phyloP scores from a whole-genome alignment of 768 basidiomycete species.

The Amanita phalloides region DNA sequence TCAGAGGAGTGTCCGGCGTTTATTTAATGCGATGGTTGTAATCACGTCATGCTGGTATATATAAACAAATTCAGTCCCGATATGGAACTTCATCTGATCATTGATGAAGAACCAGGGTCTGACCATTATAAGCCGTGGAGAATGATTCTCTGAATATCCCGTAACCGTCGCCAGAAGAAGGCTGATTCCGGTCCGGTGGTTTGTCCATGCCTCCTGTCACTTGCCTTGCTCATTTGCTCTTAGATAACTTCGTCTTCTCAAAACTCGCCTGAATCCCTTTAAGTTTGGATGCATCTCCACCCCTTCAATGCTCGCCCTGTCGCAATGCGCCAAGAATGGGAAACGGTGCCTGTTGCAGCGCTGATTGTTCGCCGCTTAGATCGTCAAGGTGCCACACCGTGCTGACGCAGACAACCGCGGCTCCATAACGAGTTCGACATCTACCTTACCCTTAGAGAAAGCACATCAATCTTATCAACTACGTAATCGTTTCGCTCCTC shows the following conservation, averaged over 20 bases:
- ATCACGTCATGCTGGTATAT: too few relatives aligned
- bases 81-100: constrained; percentile 12
- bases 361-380: constrained; percentile 10
- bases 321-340: constrained; percentile 8
- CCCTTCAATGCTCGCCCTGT: constrained; percentile 8
- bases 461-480: constrained; percentile 10
- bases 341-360: constrained; percentile 11
- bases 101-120: constrained; percentile 11
- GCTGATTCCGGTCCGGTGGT: constrained; percentile 6
- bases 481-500: constrained; percentile 11
- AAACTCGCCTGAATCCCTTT: constrained; percentile 9
- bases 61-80: constrained; percentile 8
- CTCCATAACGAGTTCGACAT: constrained; percentile 12
- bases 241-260: constrained; percentile 10
- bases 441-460: constrained; percentile 12
- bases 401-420: constrained; percentile 10
- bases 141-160: constrained; percentile 7
- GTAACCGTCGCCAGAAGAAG: constrained; percentile 1
- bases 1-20: constrained; percentile 33
- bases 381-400: constrained; percentile 9
- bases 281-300: constrained; percentile 8
- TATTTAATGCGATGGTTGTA: too few relatives aligned
- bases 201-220: constrained; percentile 4
- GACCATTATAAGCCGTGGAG: neutral
- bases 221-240: constrained; percentile 5